A percentile compares a stretch with the other conserved stretches of the same genome.
These are phyloP conservation scores for Coniosporium tulheliwenetii DNA, from an alignment of 2,329 filamentous ascomycete species.

Conservation along the genomic window DNA sequence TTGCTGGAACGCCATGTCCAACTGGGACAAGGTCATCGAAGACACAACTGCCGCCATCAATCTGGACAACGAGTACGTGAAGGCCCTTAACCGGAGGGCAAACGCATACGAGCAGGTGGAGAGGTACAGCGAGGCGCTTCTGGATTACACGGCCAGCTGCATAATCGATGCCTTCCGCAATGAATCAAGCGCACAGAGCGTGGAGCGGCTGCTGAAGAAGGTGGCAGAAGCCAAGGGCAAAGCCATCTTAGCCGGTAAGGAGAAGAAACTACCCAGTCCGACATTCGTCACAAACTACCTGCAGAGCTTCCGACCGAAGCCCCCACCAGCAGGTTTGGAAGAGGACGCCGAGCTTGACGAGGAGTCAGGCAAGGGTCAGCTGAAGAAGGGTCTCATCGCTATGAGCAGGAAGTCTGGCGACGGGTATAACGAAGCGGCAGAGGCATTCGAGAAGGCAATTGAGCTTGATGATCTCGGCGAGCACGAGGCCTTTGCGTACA, in stretches of 20 bases:
- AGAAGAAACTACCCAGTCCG: slow-evolving; percentile 79
- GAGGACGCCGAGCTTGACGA: slow-evolving; percentile 64
- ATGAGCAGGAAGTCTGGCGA: slow-evolving; percentile 79
- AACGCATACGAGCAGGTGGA: slow-evolving; percentile 92
- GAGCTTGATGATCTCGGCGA: slow-evolving; percentile 67
- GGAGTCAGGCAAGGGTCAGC: slow-evolving; percentile 66
- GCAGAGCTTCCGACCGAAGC: slow-evolving; percentile 84
- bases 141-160: slow-evolving; percentile 97
- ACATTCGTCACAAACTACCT: slow-evolving; percentile 98
- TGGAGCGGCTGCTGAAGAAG: slow-evolving; percentile 90
- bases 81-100: slow-evolving; percentile 89
- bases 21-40: slow-evolving; percentile 94
- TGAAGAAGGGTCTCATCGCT: slow-evolving; percentile 68
- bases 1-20: slow-evolving; percentile 82
- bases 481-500: slow-evolving; percentile 82
- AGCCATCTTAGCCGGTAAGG: slow-evolving; percentile 65
- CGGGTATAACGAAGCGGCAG: slow-evolving; percentile 76
- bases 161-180: slow-evolving; percentile 98
- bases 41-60: slow-evolving; percentile 90
- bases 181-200: slow-evolving; percentile 70
- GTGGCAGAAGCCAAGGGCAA: slow-evolving; percentile 91
- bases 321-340: slow-evolving; percentile 66
- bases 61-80: slow-evolving; percentile 91
- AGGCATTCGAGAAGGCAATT: slow-evolving; percentile 75
- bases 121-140: slow-evolving; percentile 81